Evolutionary conservation across 345 rosid genomes (phyloP).

Genomic region (Corymbia maculata): DNA sequence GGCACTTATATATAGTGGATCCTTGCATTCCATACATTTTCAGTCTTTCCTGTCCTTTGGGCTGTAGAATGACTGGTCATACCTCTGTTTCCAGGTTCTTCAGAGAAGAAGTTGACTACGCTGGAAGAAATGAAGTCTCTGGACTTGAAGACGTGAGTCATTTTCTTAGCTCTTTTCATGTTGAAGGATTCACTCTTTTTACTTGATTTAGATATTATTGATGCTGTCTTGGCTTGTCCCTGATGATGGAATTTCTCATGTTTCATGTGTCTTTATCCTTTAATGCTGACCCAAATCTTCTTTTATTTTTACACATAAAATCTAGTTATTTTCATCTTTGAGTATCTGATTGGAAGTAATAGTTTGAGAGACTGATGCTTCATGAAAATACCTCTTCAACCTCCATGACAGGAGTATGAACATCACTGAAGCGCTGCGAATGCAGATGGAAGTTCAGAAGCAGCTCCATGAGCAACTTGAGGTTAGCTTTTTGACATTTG

Average conservation of each 20-base stretch:
- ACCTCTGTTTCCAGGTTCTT: constrained; percentile 28
- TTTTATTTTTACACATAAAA: background rate
- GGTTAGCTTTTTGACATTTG: constrained; percentile 25
- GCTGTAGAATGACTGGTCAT: background rate
- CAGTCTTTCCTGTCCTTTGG: background rate
- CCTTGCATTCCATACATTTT: background rate
- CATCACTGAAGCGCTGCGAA: constrained; percentile 70
- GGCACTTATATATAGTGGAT: background rate
- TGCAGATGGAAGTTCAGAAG: constrained; percentile 97
- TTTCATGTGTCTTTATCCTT: background rate
- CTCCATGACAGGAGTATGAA: constrained; percentile 34
- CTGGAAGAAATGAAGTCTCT: constrained; percentile 55
- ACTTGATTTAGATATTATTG: background rate
- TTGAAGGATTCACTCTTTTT: background rate
- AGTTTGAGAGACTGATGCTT: background rate
- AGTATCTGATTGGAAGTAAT: background rate
- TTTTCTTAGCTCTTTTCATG: background rate
- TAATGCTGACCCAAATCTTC: background rate
- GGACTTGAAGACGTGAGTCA: constrained; percentile 69
- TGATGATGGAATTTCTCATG: background rate
- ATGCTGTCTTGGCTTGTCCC: background rate
- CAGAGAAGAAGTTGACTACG: constrained; percentile 42
- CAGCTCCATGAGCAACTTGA: constrained; percentile 93
- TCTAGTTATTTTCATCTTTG: background rate
- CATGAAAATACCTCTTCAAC: background rate